Evolutionary conservation across 2,329 filamentous ascomycete genomes (phyloP).

Genomic region (Keithomyces neogunnii): DNA sequence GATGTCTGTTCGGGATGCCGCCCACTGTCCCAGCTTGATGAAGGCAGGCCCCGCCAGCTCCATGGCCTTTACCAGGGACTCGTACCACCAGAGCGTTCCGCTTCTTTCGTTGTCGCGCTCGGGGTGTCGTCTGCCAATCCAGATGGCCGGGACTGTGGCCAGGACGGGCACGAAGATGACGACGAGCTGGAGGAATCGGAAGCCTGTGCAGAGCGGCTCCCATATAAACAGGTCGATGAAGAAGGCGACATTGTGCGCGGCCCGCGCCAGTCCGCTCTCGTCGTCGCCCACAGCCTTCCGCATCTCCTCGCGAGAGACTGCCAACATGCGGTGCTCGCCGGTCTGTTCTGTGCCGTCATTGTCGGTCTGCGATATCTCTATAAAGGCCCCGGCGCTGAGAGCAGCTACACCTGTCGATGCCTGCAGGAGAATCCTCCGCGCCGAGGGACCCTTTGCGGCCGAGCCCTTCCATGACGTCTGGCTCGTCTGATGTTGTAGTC

Average conservation of each 20-base stretch:
- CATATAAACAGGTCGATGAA: conserved; percentile 64
- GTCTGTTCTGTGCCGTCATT: conserved; percentile 49
- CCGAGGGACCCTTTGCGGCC: conserved; percentile 5
- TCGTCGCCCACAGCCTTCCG: conserved; percentile 57
- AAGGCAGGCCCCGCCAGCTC: conserved; percentile 90
- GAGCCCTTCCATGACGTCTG: conserved; percentile 15
- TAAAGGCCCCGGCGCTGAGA: conserved; percentile 48
- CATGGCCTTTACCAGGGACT: conserved; percentile 80
- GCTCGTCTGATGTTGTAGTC: conserved; percentile 16
- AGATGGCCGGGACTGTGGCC: conserved; percentile 67
- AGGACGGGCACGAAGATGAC: conserved; percentile 90
- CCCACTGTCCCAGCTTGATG: conserved; percentile 99
- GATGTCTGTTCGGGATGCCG: conserved; percentile 90
- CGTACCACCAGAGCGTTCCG: conserved; percentile 92
- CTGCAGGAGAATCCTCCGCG: conserved; percentile 23
- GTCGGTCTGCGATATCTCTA: conserved; percentile 48
- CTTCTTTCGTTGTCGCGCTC: conserved; percentile 64
- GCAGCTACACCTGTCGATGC: conserved; percentile 32
- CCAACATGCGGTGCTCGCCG: conserved; percentile 77
- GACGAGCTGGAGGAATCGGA: conserved; percentile 81
- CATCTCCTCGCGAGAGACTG: conserved; percentile 71
- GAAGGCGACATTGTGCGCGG: conserved; percentile 52
- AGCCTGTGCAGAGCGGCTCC: conserved; percentile 80
- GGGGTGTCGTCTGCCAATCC: conserved; percentile 59
- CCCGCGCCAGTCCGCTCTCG: conserved; percentile 48